Base-by-base conservation (phyloP, 495 filamentous ascomycete genomes). In the Penicillium chermesinum region DNA sequence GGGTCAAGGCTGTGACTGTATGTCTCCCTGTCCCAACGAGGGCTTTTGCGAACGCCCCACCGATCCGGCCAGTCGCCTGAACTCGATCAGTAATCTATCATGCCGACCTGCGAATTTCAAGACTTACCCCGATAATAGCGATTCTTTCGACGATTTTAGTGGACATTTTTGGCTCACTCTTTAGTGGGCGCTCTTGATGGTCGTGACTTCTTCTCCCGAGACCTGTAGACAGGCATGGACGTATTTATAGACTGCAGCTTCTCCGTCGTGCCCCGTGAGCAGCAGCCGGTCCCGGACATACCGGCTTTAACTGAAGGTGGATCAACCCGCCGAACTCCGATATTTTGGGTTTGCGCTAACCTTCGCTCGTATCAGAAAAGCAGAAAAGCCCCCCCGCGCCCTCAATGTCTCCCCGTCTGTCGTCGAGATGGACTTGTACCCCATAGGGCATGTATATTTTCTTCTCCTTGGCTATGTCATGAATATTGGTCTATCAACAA, bases 41-140 rank as follows among this genome's bases (percentile, higher is more conserved):
- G 8, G 64, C 67, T 7, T 71, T 47, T n/a, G 77, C 63, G 38
- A 88, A 77, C 51, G 60, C 66, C 30, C 65, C 70, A 39, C 85
- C 85, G 22, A 76, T 52, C 18, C 71, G 72, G 41, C 86, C 85
- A 41, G 67, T 74, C 3, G 78, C 80, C 81, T 85, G 15, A 18
- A 12, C n/a, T 21, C 39, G 27, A 53, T 42, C 52, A 46, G 1
- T 2, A 8, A 27, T 12, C n/a, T 1, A 38, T 2, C 27, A 7
- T 9, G 14, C 21, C 8, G 17, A 8, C 1, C 3, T 6, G 7
- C 41, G 25, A 16, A 1, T 16, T 8, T n/a, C 9, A 18, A 14
- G 9, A 39, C 54, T 35, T 46, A 57, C 54, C 13, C 54, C 54
- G n/a, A 57, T 34, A 33, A 57, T 57, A 21, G 54, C 50, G 10